A percentile compares a stretch with the other conserved stretches of the same genome.
Evolutionary conservation across 495 filamentous ascomycete species (phyloP).

Genomic region (Neurospora sublineolata): DNA sequence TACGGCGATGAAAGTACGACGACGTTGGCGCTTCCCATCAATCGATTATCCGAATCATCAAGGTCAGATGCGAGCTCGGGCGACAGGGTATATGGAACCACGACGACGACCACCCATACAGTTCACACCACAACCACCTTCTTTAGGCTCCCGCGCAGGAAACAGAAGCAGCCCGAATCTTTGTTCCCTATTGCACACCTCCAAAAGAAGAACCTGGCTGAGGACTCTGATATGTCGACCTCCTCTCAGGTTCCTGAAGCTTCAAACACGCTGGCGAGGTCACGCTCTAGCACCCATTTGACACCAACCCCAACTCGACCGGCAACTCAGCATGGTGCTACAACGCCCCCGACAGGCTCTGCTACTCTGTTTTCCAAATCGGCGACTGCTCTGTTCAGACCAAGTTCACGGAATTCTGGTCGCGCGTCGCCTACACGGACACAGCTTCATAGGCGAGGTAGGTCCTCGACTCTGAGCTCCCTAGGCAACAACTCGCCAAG

Average conservation of each 20-base stretch:
- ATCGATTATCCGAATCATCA: conserved; percentile 80
- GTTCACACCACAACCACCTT: conserved; percentile 57
- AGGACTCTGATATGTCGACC: conserved; percentile 20
- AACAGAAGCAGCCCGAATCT: conserved; percentile 61
- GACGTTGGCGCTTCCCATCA: conserved; percentile 53
- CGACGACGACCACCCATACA: conserved; percentile 49
- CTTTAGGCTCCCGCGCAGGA: conserved; percentile 72
- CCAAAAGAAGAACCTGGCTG: conserved; percentile 53
- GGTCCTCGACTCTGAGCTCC: conserved; percentile 88
- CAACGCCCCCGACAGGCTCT: conserved; percentile 23
- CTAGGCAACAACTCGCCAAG: conserved; percentile 35
- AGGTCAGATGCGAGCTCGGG: conserved; percentile 76
- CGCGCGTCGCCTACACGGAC: conserved; percentile 58
- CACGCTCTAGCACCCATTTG: conserved; percentile 14
- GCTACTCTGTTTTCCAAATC: conserved; percentile 17
- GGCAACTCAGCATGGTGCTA: conserved; percentile 32
- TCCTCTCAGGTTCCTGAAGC: conserved; percentile 18
- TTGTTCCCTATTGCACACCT: conserved; percentile 66
- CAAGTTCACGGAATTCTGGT: conserved; percentile 53
- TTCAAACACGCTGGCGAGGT: conserved; percentile 4
- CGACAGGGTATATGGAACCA: conserved; percentile 57
- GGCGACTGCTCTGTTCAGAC: conserved; percentile 49
- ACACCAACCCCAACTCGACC: conserved; percentile 40
- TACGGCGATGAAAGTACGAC: conserved; percentile 57
- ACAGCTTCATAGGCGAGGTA: conserved; percentile 46